These are phyloP conservation scores for Ustilago sp. DNA, from an alignment of 1,284 basidiomycete genomes.

Conservation along the genomic window DNA sequence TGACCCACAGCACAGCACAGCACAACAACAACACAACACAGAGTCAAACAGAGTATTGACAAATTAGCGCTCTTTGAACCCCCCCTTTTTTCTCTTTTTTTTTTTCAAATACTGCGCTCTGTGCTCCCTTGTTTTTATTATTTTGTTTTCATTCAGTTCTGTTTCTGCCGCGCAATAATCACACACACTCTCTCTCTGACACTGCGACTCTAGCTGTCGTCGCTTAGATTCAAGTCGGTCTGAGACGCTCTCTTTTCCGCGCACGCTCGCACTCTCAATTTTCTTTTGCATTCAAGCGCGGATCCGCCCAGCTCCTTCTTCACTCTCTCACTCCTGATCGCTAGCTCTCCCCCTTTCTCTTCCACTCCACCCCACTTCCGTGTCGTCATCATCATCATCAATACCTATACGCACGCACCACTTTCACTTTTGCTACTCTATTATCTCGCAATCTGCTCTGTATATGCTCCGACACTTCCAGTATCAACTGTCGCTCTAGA, in stretches of 20 bases:
- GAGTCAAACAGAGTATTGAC: neutral
- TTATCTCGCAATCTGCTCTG: neutral
- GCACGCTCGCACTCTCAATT: neutral
- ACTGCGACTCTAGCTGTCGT: neutral
- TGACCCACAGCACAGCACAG: neutral
- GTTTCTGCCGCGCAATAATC: too few species aligned
- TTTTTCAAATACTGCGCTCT: neutral
- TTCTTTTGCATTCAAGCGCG: neutral
- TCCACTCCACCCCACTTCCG: neutral
- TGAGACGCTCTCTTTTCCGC: neutral
- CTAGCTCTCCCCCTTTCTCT: neutral
- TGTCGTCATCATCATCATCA: conserved; percentile 2
- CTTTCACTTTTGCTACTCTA: neutral
- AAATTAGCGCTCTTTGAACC: neutral
- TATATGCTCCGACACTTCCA: conserved; percentile 1
- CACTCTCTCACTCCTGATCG: neutral
- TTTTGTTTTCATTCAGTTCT: neutral
- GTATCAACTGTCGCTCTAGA: too few species aligned
- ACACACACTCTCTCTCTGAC: neutral
- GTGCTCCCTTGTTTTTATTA: neutral
- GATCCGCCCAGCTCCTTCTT: neutral
- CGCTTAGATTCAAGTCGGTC: neutral
- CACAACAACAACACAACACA: neutral
- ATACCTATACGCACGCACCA: neutral
- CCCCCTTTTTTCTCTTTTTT: neutral